Percentiles rank a stretch among this genome's conserved stretches.
These are phyloP conservation scores for Alternaria sp. DNA, from an alignment of 2,329 filamentous ascomycete genomes.

Conservation along the genomic window DNA sequence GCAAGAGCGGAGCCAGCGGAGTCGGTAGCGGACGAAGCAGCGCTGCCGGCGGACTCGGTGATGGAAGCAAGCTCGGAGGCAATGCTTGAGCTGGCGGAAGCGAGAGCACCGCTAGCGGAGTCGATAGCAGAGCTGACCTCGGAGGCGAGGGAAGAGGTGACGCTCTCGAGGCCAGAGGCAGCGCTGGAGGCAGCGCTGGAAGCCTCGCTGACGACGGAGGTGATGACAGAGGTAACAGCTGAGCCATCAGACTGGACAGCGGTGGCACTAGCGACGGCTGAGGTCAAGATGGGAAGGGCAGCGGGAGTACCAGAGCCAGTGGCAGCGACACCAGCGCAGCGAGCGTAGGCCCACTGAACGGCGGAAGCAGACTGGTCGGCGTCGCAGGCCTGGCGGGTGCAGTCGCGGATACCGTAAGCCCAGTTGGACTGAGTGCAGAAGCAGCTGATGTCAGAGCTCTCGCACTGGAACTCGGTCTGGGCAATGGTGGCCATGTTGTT, in stretches of 20 bases:
- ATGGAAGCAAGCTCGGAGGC: conserved; percentile 20
- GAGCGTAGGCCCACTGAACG: conserved; percentile 41
- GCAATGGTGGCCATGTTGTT: conserved; percentile 55
- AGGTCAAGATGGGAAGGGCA: conserved; percentile 22
- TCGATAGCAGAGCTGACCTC: conserved; percentile 4
- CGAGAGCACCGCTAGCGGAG: conserved; percentile 1
- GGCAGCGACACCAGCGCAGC: conserved; percentile 39
- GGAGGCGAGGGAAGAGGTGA: conserved; percentile 14
- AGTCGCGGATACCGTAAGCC: conserved; percentile 57
- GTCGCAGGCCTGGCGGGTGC: conserved; percentile 51
- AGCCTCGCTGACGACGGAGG: conserved; percentile 16
- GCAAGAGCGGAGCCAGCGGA: conserved; percentile 16
- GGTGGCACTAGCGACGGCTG: conserved; percentile 14
- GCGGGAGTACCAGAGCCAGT: conserved; percentile 17
- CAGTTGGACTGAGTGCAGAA: conserved; percentile 55
- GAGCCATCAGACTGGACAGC: background rate
- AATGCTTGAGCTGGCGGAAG: conserved; percentile 14
- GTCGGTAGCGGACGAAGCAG: conserved; percentile 10
- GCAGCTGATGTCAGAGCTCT: conserved; percentile 48
- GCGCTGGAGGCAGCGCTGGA: conserved; percentile 19
- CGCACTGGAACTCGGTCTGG: conserved; percentile 49
- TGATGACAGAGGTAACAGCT: conserved; percentile 6
- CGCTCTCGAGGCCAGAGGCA: background rate
- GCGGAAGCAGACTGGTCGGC: conserved; percentile 33
- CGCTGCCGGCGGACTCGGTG: conserved; percentile 15